Conservation (phyloP, 805 yeast species). For the Peterozyma toletana region DNA sequence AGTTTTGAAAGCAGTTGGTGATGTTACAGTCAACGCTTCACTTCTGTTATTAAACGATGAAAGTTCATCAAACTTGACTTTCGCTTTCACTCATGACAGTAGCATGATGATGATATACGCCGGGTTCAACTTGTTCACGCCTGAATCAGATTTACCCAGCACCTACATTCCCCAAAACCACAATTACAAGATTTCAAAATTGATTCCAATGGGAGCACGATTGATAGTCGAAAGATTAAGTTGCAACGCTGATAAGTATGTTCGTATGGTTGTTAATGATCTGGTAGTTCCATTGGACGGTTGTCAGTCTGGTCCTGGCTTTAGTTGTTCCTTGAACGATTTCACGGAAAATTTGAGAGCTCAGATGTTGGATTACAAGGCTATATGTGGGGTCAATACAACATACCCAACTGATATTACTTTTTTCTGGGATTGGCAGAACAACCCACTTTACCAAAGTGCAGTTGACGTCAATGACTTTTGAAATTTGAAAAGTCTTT, state of each 20-base stretch:
- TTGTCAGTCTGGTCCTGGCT: slow-evolving; percentile 50
- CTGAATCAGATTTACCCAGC: slow-evolving; percentile 28
- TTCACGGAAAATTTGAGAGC: slow-evolving; percentile 22
- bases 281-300: slow-evolving; percentile 43
- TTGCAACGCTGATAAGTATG: slow-evolving; percentile 27
- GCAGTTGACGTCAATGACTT: too few species aligned
- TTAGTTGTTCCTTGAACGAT: slow-evolving; percentile 32
- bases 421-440: slow-evolving; percentile 33
- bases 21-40: slow-evolving; percentile 47
- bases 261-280: slow-evolving; percentile 43
- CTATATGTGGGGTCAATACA: slow-evolving; percentile 21
- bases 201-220: slow-evolving; percentile 54
- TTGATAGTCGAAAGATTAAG: slow-evolving; percentile 40
- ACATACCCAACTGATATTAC: slow-evolving; percentile 21
- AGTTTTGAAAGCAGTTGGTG: slow-evolving; percentile 38
- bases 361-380: slow-evolving; percentile 19
- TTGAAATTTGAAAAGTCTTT: too few species aligned
- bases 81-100: slow-evolving; percentile 73
- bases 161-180: slow-evolving; percentile 37
- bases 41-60: slow-evolving; percentile 14
- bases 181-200: slow-evolving; percentile 32
- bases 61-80: slow-evolving; percentile 39
- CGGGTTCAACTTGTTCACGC: slow-evolving; percentile 46
- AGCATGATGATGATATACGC: slow-evolving; percentile 54
- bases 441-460: too few species aligned